Base-by-base conservation (phyloP, 2,329 filamentous ascomycete species). In the Nannizziopsis barbatae region DNA sequence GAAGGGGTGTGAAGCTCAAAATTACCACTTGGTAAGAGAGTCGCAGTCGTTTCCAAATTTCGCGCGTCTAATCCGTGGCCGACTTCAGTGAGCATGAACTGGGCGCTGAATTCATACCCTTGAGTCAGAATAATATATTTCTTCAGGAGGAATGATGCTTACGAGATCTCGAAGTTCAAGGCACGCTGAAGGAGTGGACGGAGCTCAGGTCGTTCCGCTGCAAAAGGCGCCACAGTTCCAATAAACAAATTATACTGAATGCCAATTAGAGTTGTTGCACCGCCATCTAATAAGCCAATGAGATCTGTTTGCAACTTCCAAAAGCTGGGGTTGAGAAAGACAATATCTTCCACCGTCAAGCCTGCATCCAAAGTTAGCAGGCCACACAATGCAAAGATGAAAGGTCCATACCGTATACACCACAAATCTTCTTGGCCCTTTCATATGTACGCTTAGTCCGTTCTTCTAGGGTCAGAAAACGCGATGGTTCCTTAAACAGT, bases 71-170 rank as follows among this genome's bases (percentile, higher is more conserved):
- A 31, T 8, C 45, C 45, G 31, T 47, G 45, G 22, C 37, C 35
- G 20, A 22, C 45, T 33, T 47, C 45, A n/a, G 45, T 47, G n/a
- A 47, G 35, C 22, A 47, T 17, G 27, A 47, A 47, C 30, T 47
- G 45, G 8, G 45, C 35, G 7, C 45, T 47, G 15, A 17, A 37
- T 37, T 3, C 5, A 17, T 37, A n/a, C 15, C 35, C 9, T 37
- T 3, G 35, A 37, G 35, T 10, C 9, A 40, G 31, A 12, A 30
- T 12, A 8, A 15, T 14, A n/a, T 7, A 17, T 15, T 22, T 7
- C n/a, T 22, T 42, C 7, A 20, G 39, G 3, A n/a, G 10, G 20
- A 22, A 20, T 12, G n/a, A 15, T n/a, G 12, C 45, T 47, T 40
- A 47, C 45, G 45, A 47, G 12, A 41, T 37, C 11, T 47, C 45